These are phyloP conservation scores for Chytriomyces confervae DNA, from an alignment of 192 early-diverging fungal genomes.

Conservation along the genomic window DNA sequence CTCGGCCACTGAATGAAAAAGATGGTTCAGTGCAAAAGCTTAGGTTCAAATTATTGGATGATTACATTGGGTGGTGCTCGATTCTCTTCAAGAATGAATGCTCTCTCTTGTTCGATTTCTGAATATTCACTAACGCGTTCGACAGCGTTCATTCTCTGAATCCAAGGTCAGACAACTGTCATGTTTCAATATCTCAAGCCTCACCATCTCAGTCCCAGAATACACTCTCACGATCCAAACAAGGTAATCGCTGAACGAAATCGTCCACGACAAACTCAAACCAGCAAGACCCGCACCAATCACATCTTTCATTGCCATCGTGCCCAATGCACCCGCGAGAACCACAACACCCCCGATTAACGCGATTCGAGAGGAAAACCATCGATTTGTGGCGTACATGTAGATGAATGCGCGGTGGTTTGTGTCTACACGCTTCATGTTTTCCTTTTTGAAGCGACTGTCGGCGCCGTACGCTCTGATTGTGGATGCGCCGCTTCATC, in stretches of 20 bases:
- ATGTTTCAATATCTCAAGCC: neutral
- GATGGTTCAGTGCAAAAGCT: neutral
- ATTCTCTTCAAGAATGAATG: constrained; percentile 62
- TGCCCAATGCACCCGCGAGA: constrained; percentile 17
- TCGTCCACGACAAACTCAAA: constrained; percentile 77
- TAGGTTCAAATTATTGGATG: neutral
- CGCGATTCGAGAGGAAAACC: constrained; percentile 76
- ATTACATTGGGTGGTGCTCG: constrained; percentile 37
- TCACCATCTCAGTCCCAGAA: constrained; percentile 74
- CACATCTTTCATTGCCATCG: neutral
- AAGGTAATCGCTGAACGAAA: constrained; percentile 71
- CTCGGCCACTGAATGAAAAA: constrained; percentile 57
- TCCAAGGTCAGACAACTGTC: neutral
- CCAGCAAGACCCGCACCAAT: constrained; percentile 81
- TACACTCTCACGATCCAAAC: constrained; percentile 48
- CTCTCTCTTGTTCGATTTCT: constrained; percentile 78
- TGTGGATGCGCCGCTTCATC: constrained; percentile 38
- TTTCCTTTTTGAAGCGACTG: constrained; percentile 34
- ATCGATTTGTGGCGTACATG: constrained; percentile 78
- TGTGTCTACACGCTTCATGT: constrained; percentile 45
- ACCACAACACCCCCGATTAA: constrained; percentile 40
- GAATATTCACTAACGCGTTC: constrained; percentile 90
- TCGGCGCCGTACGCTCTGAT: constrained; percentile 46
- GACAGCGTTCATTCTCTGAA: constrained; percentile 50
- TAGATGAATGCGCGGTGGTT: constrained; percentile 83